Conservation (phyloP, 2,329 filamentous ascomycete species). For the Colletotrichum shisoi region DNA sequence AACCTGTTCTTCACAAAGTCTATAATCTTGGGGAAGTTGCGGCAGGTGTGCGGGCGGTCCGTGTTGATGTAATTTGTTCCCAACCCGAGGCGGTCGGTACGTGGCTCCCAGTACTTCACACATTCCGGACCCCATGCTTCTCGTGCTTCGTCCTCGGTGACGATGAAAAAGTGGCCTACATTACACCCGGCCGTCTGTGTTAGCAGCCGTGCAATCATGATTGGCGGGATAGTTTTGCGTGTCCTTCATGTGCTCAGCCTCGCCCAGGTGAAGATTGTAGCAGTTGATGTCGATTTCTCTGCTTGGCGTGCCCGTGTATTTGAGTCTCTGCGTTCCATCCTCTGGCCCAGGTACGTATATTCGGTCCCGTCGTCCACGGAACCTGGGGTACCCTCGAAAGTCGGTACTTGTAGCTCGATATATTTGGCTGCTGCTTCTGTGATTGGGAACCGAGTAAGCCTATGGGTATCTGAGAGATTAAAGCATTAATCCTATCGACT, state of each 20-base stretch:
- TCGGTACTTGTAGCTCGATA: constrained; percentile 3
- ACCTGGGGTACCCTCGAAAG: constrained; percentile 4
- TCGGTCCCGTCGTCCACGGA: constrained; percentile 13
- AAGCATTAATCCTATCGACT: background rate
- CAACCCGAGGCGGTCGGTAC: background rate
- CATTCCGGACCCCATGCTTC: constrained; percentile 9
- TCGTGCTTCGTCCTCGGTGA: constrained; percentile 18
- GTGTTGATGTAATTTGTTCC: constrained; percentile 4
- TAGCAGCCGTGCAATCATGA: too few species aligned
- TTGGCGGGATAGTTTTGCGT: too few species aligned
- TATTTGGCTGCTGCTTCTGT: constrained; percentile 1
- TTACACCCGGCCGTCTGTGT: background rate
- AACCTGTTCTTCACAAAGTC: background rate
- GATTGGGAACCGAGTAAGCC: background rate
- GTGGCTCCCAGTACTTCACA: constrained; percentile 13
- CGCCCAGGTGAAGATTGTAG: constrained; percentile 1
- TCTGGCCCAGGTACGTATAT: constrained; percentile 4
- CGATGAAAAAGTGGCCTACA: constrained; percentile 1
- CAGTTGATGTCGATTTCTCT: constrained; percentile 21
- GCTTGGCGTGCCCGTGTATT: background rate
- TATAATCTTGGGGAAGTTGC: constrained; percentile 3
- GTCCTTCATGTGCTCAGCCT: too few species aligned
- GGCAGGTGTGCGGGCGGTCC: constrained; percentile 11
- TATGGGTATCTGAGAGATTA: background rate
- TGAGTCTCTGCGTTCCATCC: constrained; percentile 1